Evolutionary conservation across 2,329 filamentous ascomycete species (phyloP).

Genomic region (Botrytis elliptica): DNA sequence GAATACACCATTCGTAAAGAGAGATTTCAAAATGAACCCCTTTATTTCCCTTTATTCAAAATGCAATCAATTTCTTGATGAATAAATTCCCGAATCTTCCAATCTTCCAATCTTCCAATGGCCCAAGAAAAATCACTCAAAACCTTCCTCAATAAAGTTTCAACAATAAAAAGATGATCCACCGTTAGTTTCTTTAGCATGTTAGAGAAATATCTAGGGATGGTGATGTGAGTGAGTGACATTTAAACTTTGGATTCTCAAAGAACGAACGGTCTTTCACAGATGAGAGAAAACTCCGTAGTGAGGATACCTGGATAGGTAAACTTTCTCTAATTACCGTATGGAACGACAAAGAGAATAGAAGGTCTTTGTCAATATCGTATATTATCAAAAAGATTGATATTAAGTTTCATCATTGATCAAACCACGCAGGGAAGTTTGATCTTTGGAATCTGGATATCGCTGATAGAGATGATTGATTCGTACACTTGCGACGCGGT

Average conservation of each 20-base stretch:
- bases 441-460: neutral
- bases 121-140: neutral
- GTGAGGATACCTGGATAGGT: neutral
- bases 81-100: neutral
- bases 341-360: neutral
- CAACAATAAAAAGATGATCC: neutral
- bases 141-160: conserved; percentile 3
- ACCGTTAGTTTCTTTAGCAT: neutral
- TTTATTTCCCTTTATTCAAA: neutral
- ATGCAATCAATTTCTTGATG: neutral
- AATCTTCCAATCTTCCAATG: no score
- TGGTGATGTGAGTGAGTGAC: no score
- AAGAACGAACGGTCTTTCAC: neutral
- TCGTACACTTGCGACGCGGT: neutral
- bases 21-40: neutral
- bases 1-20: neutral
- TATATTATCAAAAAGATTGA: neutral
- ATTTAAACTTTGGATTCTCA: neutral
- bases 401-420: neutral
- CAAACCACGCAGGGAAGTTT: neutral
- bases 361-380: neutral
- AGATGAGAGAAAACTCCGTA: neutral
- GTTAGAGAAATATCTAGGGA: neutral
- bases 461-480: neutral
- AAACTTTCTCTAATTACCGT: neutral